phyloP scores from a whole-genome alignment of 352 stramenopile species.

The Globisporangium camurandrum region DNA sequence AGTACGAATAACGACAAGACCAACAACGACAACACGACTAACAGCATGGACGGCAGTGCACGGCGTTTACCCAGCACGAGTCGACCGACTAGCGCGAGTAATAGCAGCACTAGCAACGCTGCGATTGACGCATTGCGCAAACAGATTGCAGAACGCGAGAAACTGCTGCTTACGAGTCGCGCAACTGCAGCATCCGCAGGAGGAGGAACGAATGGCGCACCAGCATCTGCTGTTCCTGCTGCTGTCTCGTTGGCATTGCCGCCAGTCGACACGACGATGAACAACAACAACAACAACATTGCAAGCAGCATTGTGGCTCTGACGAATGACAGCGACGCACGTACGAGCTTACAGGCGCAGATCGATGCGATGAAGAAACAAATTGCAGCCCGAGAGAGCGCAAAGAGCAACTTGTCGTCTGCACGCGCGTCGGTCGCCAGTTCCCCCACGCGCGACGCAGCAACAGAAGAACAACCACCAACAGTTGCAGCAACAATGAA shows the following conservation, averaged over 20 bases:
- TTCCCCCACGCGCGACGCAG: not conserved
- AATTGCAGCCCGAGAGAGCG: slow-evolving; percentile 22
- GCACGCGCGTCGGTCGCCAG: slow-evolving; percentile 6
- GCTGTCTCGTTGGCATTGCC: too few relatives aligned
- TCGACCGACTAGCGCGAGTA: not conserved
- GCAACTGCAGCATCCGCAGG: too few relatives aligned
- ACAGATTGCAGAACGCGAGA: slow-evolving; percentile 50
- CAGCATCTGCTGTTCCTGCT: too few relatives aligned
- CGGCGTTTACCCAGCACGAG: too few relatives aligned
- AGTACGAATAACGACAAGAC: slow-evolving; percentile 13
- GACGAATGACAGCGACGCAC: not conserved
- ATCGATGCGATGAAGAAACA: slow-evolving; percentile 24
- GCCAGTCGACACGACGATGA: too few relatives aligned
- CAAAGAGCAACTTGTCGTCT: slow-evolving; percentile 5
- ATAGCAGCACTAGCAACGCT: slow-evolving; percentile 14
- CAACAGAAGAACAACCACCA: not conserved
- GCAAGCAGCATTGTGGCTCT: not conserved
- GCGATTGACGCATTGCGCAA: slow-evolving; percentile 48
- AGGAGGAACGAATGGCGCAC: too few relatives aligned
- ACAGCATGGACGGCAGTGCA: too few relatives aligned
- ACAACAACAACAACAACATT: too few relatives aligned
- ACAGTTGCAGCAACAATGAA: not conserved
- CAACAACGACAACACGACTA: too few relatives aligned
- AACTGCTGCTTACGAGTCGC: too few relatives aligned
- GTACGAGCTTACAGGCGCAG: slow-evolving; percentile 8